Evolutionary conservation across 257 asterid genomes (phyloP).

Genomic region (Parsonsia alboflavescens): DNA sequence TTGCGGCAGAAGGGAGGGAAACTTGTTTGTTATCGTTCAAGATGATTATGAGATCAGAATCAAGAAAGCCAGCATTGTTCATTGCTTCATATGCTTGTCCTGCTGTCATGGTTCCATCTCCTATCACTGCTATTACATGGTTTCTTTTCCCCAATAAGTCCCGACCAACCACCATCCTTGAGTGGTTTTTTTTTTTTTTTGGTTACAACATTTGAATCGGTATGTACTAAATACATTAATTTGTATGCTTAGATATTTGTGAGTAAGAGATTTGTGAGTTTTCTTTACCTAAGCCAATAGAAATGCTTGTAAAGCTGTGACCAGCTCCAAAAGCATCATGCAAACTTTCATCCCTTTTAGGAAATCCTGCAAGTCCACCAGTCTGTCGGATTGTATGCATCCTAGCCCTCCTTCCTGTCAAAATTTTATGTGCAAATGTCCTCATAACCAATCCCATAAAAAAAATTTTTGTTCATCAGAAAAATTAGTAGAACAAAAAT

Average conservation of each 20-base stretch:
- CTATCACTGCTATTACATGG: slow-evolving; percentile 63
- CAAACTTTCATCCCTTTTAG: slow-evolving; percentile 60
- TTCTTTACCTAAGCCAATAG: slow-evolving; percentile 54
- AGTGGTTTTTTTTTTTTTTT: too few relatives aligned
- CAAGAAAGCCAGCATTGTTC: slow-evolving; percentile 73
- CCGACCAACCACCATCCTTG: slow-evolving; percentile 75
- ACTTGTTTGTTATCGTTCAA: slow-evolving; percentile 71
- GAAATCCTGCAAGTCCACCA: slow-evolving; percentile 60
- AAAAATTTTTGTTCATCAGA: neutral
- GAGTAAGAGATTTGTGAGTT: too few relatives aligned
- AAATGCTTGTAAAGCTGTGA: slow-evolving; percentile 70
- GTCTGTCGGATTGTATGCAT: slow-evolving; percentile 66
- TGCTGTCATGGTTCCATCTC: slow-evolving; percentile 86
- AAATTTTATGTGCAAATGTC: slow-evolving; percentile 65
- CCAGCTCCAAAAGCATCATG: slow-evolving; percentile 80
- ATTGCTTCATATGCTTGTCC: slow-evolving; percentile 82
- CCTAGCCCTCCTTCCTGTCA: slow-evolving; percentile 63
- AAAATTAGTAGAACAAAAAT: neutral
- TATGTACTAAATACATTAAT: neutral
- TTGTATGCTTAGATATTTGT: too few relatives aligned
- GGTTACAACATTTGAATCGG: neutral
- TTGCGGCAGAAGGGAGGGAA: slow-evolving; percentile 63
- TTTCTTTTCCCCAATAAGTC: slow-evolving; percentile 52
- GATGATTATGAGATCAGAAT: slow-evolving; percentile 51
- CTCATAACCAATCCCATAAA: slow-evolving; percentile 4